Percentiles rank a stretch among this genome's conserved stretches.
These are phyloP conservation scores for Leccinum pseudoinsigne DNA, from an alignment of 1,284 basidiomycete species.

Conservation along the genomic window DNA sequence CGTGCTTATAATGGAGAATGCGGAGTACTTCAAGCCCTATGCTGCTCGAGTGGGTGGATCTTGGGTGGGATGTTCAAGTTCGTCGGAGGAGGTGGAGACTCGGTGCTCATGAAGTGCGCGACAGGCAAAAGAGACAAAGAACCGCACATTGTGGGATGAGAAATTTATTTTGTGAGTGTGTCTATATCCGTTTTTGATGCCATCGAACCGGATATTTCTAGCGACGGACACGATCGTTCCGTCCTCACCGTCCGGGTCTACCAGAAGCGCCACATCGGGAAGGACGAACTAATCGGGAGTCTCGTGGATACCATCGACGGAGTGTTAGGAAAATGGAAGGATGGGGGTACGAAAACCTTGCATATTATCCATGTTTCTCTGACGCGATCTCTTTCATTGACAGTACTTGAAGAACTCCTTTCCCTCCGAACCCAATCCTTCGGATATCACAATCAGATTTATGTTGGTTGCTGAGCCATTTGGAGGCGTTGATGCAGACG, in stretches of 20 bases:
- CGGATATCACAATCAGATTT: too few relatives aligned
- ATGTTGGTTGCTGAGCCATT: too few relatives aligned
- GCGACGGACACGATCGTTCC: background rate
- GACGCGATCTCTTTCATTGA: too few relatives aligned
- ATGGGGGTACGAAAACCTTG: background rate
- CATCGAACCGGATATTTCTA: background rate
- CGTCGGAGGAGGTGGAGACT: too few relatives aligned
- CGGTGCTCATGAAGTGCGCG: background rate
- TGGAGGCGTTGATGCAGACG: too few relatives aligned
- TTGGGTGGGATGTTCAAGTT: too few relatives aligned
- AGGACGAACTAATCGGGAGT: background rate
- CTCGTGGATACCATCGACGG: background rate
- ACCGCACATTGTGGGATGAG: background rate
- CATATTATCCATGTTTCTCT: background rate
- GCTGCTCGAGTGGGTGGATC: too few relatives aligned
- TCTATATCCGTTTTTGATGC: background rate
- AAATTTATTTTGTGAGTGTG: background rate
- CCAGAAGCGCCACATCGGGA: background rate
- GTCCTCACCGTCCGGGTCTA: background rate
- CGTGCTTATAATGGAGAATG: too few relatives aligned
- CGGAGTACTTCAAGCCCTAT: too few relatives aligned
- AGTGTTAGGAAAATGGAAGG: background rate
- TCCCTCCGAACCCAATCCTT: too few relatives aligned
- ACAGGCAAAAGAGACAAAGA: background rate
- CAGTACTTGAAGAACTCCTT: too few relatives aligned